These are phyloP conservation scores for Fragaria ananassa DNA, from an alignment of 306 rosid genomes.

Conservation along the genomic window DNA sequence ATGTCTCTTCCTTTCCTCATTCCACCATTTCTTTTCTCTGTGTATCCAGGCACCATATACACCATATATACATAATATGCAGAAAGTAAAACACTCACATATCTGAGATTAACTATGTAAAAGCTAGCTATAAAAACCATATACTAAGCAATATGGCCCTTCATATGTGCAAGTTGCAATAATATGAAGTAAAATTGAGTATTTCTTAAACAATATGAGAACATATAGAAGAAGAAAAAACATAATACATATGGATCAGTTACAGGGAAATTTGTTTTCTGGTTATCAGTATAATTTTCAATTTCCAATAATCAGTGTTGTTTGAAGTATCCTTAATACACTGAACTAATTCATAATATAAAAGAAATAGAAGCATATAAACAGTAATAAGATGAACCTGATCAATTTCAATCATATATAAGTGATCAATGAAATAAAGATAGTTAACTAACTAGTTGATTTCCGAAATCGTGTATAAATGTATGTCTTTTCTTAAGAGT, in stretches of 20 bases:
- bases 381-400: no score
- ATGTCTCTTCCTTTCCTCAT: slow-evolving; percentile 64
- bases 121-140: neutral
- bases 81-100: neutral
- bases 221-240: neutral
- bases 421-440: no score
- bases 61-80: neutral
- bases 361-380: no score
- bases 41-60: slow-evolving; percentile 24
- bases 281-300: no score
- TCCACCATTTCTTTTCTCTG: slow-evolving; percentile 24
- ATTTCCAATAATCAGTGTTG: no score
- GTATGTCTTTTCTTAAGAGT: no score
- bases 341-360: no score
- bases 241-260: neutral
- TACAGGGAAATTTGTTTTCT: no score
- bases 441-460: no score
- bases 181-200: neutral
- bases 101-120: neutral
- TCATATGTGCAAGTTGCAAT: neutral
- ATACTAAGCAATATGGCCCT: neutral
- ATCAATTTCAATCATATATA: no score
- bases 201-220: neutral
- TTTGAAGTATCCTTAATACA: no score
- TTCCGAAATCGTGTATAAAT: no score